Evolutionary conservation across 176 grass and related monocot genomes (phyloP).

Genomic region (Canna indica): DNA sequence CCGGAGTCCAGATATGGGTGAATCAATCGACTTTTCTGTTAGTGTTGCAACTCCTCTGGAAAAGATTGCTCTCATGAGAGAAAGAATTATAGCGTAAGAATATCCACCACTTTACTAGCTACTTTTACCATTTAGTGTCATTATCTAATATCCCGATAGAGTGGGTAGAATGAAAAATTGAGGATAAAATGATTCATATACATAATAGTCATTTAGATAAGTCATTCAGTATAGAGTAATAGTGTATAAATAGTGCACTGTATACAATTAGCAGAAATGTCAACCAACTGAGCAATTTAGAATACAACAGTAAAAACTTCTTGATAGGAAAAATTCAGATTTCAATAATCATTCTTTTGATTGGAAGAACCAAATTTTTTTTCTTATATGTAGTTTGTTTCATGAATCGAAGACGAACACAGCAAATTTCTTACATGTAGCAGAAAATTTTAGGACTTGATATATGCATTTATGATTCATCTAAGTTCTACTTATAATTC

Average conservation of each 20-base stretch:
- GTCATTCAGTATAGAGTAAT: no score
- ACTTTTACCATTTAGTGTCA: no score
- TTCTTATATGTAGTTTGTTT: no score
- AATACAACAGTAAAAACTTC: background rate
- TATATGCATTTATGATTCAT: no score
- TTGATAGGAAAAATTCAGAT: background rate
- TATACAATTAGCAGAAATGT: background rate
- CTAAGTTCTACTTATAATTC: background rate
- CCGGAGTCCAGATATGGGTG: constrained; percentile 93
- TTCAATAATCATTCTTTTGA: background rate
- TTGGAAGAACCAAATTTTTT: background rate
- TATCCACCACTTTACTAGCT: background rate
- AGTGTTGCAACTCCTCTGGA: constrained; percentile 69
- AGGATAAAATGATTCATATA: no score
- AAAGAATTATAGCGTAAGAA: constrained; percentile 59
- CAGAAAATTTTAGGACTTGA: no score
- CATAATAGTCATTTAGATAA: no score
- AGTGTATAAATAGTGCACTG: background rate
- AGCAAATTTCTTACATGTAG: no score
- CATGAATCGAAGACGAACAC: no score
- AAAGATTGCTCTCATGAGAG: constrained; percentile 79
- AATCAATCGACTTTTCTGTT: constrained; percentile 61
- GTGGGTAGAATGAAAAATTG: no score
- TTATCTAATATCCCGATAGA: no score
- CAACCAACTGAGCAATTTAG: background rate